Percentiles rank a stretch among this genome's conserved stretches.
These are phyloP conservation scores for Annulohypoxylon moriforme DNA, from an alignment of 495 filamentous ascomycete species.

Conservation along the genomic window DNA sequence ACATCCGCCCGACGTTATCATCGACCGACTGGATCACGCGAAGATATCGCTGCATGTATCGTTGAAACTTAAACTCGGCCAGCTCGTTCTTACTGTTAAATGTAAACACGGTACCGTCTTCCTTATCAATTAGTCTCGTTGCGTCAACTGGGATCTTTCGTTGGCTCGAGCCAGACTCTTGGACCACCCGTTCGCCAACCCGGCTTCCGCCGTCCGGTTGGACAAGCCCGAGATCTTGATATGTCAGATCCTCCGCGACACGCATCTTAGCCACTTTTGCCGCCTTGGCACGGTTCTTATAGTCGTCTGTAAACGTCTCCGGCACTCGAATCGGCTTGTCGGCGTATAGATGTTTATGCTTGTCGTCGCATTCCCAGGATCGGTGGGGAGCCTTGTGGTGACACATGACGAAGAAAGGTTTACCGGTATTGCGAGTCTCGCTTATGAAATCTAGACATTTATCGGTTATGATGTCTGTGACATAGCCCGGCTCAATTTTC, in stretches of 20 bases:
- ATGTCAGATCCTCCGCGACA: constrained; percentile 57
- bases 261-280: constrained; percentile 56
- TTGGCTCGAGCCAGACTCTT: constrained; percentile 36
- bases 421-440: constrained; percentile 38
- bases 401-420: constrained; percentile 62
- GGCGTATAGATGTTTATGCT: constrained; percentile 55
- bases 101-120: constrained; percentile 53
- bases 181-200: constrained; percentile 50
- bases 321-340: constrained; percentile 51
- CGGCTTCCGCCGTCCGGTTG: constrained; percentile 54
- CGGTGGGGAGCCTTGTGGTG: constrained; percentile 61
- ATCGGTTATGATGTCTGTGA: constrained; percentile 59
- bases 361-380: constrained; percentile 56
- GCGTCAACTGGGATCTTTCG: constrained; percentile 53
- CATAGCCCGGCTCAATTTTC: constrained; percentile 49
- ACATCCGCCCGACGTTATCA: constrained; percentile 56
- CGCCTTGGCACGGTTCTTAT: constrained; percentile 57
- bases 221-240: constrained; percentile 56
- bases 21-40: constrained; percentile 59
- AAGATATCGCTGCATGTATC: constrained; percentile 62
- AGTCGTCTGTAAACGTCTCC: constrained; percentile 59
- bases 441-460: constrained; percentile 55
- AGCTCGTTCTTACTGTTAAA: constrained; percentile 52
- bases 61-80: constrained; percentile 60
- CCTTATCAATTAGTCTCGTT: constrained; percentile 55